Evolutionary conservation across 805 yeast genomes (phyloP).

Genomic region (Zygoascus ofunaensis): DNA sequence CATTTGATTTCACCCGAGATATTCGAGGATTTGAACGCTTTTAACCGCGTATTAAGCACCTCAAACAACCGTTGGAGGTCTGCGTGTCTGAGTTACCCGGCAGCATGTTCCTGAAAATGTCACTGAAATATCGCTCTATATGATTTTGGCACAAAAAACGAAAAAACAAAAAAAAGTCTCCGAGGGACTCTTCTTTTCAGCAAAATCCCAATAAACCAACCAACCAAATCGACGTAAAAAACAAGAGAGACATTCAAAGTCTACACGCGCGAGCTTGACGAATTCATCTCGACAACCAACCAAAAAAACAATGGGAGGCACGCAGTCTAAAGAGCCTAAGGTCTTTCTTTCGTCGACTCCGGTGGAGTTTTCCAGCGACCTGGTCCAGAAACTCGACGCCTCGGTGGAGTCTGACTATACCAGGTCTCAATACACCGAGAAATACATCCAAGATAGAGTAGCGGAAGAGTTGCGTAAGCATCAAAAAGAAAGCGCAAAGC

Average conservation of each 20-base stretch:
- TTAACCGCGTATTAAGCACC: not conserved
- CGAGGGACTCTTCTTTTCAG: too few relatives aligned
- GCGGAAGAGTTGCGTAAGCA: conserved; percentile 26
- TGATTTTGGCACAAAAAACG: too few relatives aligned
- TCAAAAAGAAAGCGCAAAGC: conserved; percentile 23
- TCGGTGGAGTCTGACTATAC: conserved; percentile 30
- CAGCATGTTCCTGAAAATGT: too few relatives aligned
- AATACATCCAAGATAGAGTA: conserved; percentile 29
- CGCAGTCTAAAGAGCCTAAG: conserved; percentile 7
- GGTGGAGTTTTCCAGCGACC: conserved; percentile 25
- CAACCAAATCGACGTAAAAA: not conserved
- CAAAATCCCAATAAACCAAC: not conserved
- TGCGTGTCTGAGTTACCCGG: not conserved
- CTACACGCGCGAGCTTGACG: too few relatives aligned
- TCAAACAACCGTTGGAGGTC: not conserved
- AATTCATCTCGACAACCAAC: not conserved
- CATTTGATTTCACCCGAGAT: not conserved
- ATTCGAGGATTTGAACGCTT: not conserved
- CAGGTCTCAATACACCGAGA: conserved; percentile 26
- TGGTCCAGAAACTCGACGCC: conserved; percentile 27
- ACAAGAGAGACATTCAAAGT: not conserved
- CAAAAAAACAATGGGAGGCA: not conserved
- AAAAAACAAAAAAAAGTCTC: too few relatives aligned
- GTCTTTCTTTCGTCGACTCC: conserved; percentile 28
- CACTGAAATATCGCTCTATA: too few relatives aligned